Percentiles rank a stretch among this genome's conserved stretches.
phyloP scores from a whole-genome alignment of 2,329 filamentous ascomycete genomes.

The Neurospora crassa region DNA sequence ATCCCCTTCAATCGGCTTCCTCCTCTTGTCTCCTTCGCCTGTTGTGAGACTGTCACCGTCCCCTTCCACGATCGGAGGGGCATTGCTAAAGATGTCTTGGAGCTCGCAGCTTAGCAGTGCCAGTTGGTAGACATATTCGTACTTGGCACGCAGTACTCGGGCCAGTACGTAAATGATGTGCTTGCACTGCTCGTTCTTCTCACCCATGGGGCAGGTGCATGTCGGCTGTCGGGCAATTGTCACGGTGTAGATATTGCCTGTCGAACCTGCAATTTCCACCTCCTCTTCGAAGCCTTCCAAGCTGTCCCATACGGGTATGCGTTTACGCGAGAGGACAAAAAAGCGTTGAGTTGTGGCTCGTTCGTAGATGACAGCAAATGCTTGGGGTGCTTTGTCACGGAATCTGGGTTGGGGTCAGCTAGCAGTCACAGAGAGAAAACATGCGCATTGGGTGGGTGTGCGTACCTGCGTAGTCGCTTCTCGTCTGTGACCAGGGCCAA shows the following conservation, averaged over 20 bases:
- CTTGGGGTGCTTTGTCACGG: conserved; percentile 14
- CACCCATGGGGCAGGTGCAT: conserved; percentile 48
- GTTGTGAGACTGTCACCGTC: conserved; percentile 6
- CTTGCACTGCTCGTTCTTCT: conserved; percentile 51
- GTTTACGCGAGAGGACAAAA: conserved; percentile 34
- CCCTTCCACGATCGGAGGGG: conserved; percentile 31
- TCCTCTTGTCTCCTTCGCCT: conserved; percentile 26
- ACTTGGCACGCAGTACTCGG: conserved; percentile 47
- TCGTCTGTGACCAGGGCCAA: conserved; percentile 14
- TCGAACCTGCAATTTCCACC: conserved; percentile 52
- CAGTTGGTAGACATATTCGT: conserved; percentile 49
- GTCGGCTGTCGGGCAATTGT: conserved; percentile 38
- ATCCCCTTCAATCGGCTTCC: conserved; percentile 42
- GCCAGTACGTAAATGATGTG: conserved; percentile 53
- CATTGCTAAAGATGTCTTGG: conserved; percentile 44
- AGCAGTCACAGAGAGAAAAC: neutral
- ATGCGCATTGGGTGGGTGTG: neutral
- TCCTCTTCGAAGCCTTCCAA: conserved; percentile 35
- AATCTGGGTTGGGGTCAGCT: conserved; percentile 9
- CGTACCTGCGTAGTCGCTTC: conserved; percentile 25
- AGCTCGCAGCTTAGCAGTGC: conserved; percentile 51
- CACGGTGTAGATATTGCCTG: conserved; percentile 56
- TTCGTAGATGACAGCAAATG: conserved; percentile 15
- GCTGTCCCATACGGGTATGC: conserved; percentile 4
- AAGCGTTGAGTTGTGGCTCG: conserved; percentile 26